phyloP scores from a whole-genome alignment of 2,329 filamentous ascomycete species.

The Botrytis porri region DNA sequence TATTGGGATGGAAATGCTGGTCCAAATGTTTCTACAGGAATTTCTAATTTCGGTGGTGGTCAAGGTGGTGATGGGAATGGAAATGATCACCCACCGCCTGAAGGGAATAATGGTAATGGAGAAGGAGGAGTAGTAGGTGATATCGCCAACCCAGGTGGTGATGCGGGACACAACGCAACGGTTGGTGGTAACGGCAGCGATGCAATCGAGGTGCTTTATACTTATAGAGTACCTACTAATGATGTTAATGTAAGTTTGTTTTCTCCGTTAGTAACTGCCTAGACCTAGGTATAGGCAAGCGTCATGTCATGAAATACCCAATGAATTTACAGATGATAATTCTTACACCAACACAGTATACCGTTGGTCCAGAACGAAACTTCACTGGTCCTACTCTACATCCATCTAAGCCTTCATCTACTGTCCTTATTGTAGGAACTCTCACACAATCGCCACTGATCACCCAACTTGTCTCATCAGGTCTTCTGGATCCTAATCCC shows the following conservation, averaged over 20 bases:
- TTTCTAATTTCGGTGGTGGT: not conserved
- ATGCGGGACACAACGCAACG: constrained; percentile 24
- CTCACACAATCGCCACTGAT: constrained; percentile 63
- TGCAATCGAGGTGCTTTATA: constrained; percentile 32
- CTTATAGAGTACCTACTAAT: constrained; percentile 30
- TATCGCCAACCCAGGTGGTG: constrained; percentile 15
- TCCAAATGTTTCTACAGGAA: constrained; percentile 12
- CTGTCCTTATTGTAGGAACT: constrained; percentile 66
- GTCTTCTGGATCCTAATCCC: constrained; percentile 55
- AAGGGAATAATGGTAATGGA: constrained; percentile 8
- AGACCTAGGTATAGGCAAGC: not conserved
- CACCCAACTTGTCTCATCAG: constrained; percentile 52
- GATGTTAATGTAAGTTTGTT: constrained; percentile 31
- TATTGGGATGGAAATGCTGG: constrained; percentile 26
- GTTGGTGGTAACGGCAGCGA: constrained; percentile 3
- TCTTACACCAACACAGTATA: constrained; percentile 39
- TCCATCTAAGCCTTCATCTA: constrained; percentile 41
- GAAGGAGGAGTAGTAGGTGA: constrained; percentile 11
- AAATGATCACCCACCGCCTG: not conserved
- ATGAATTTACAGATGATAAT: not conserved
- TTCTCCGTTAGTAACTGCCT: not conserved
- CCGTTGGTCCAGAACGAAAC: constrained; percentile 42
- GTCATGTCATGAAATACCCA: not conserved
- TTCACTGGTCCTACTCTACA: constrained; percentile 45
- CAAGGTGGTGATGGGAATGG: not conserved